Evolutionary conservation across 2,329 filamentous ascomycete species (phyloP), one percentile per base, ranked within the genome.

Genomic region (Achaetomium macrosporum): DNA sequence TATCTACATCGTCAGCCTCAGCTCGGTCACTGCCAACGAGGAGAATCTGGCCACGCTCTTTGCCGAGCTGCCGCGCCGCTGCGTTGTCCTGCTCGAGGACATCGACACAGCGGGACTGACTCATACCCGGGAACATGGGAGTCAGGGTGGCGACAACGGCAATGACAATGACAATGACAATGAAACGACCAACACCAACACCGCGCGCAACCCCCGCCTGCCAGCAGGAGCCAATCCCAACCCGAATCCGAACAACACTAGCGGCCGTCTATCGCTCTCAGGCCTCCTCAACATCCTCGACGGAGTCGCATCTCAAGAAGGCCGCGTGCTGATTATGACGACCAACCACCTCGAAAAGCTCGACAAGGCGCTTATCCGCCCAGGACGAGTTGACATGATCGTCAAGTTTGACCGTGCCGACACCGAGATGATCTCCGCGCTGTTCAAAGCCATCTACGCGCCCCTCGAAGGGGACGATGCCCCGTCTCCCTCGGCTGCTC

Each of bases 241-340:
- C 50, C 63, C 53, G 20, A 57, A 50, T 17, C 17, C 44, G n/a
- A 29, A 53, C 29, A 57, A 49, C 19, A 9, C 39, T 15, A 29
- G 45, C 19, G 62, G 66, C 2, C 69, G 76, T 4, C 69, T 93
- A 42, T 88, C 86, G 0, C 76, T 93, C 2, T 90, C 87, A 0
- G 87, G 87, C 0, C 74, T 93, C 2, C 79, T 93, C 44, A 93
- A 93, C 68, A 85, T 88, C 43, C 83, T 93, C 39, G 88, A 95
- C 60, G 87, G 89, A 37, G 81, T 84, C 7, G 79, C 79, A 16
- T 82, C 79, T 9, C 79, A 83, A 57, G 81, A 84, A 62, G 80
- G 81, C 7, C 76, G 80, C n/a, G 73, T 83, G 5, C 72, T 84
- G 13, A 77, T 84, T 65, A 84, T 83, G 81, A 84, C 81, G 2